Evolutionary conservation across 116 monocot genomes (phyloP).

Genomic region (Zostera marina): DNA sequence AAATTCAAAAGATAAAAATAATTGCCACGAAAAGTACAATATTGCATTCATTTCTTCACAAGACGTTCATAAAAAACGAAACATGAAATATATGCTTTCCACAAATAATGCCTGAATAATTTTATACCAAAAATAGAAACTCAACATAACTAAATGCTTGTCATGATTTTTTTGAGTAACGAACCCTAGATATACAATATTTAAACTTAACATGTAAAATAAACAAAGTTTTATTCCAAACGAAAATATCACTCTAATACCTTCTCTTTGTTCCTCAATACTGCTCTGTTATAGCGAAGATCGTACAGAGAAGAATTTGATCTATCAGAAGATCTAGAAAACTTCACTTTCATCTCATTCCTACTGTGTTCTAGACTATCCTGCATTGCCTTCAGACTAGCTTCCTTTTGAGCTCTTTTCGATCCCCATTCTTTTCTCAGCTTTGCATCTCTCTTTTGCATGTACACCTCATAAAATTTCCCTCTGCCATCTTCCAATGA

Average conservation of each 20-base stretch:
- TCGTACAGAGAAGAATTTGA: slow-evolving; percentile 13
- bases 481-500: slow-evolving; percentile 53
- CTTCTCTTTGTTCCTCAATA: slow-evolving; percentile 38
- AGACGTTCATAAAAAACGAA: neutral
- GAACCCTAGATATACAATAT: neutral
- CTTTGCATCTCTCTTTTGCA: slow-evolving; percentile 77
- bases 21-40: neutral
- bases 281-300: slow-evolving; percentile 15
- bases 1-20: neutral
- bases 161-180: neutral
- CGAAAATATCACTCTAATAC: slow-evolving; percentile 13
- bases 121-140: neutral
- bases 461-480: slow-evolving; percentile 75
- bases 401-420: slow-evolving; percentile 70
- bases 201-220: neutral
- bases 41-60: neutral
- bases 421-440: slow-evolving; percentile 64
- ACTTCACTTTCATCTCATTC: slow-evolving; percentile 69
- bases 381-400: slow-evolving; percentile 82
- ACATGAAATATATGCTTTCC: neutral
- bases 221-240: neutral
- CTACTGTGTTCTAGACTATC: slow-evolving; percentile 69
- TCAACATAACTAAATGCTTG: neutral
- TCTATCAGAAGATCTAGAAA: slow-evolving; percentile 25
- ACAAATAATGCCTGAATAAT: neutral